Evolutionary conservation across 345 rosid genomes (phyloP), one percentile per base, ranked within the genome.

Genomic region (Rhizophora apiculata): DNA sequence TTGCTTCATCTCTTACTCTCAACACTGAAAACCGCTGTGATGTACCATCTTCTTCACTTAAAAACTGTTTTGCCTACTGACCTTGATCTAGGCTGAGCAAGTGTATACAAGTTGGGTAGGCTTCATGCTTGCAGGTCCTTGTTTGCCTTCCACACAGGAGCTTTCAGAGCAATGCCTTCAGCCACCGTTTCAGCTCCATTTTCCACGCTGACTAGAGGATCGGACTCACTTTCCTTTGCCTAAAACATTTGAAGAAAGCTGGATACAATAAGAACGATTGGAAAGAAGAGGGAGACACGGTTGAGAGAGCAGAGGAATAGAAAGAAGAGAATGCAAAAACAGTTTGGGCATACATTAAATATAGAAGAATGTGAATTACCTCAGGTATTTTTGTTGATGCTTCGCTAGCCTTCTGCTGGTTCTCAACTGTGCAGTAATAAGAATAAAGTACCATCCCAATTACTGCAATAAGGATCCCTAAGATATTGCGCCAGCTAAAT

Each of bases 381-480:
- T 90, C 96, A 20, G 91, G 85, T 78, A 82, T 70, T 78, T 86
- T 96, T 30, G 85, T 34, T 19, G 93, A 70, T 61, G 79, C 60
- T 74, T 92, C 99, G 60, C 68, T 84, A 55, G 91, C 78, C 82
- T 92, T 96, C 81, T 88, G 99, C 83, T 92, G 97, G 78, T 62
- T 84, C 80, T 96, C 99, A 34, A 65, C 8, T 0, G 84, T 83
- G 82, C 97, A 92, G 72, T 31, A 90, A 69, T 89, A 96, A 21
- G 99, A 96, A 78, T 96, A 96, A n/a, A 92, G 77, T 48, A 86
- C 88, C 99, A 96, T 96, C 72, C 99, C 99, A 22, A 90, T 55
- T 26, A 96, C 81, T n/a, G 99, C 99, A 68, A 96, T 78, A 68
- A 90, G 76, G 72, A 96, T 96, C 34, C 99, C 99, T 49, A 96